Conservation (phyloP, 2,329 filamentous ascomycete genomes). For the Ambrosiella xylebori region DNA sequence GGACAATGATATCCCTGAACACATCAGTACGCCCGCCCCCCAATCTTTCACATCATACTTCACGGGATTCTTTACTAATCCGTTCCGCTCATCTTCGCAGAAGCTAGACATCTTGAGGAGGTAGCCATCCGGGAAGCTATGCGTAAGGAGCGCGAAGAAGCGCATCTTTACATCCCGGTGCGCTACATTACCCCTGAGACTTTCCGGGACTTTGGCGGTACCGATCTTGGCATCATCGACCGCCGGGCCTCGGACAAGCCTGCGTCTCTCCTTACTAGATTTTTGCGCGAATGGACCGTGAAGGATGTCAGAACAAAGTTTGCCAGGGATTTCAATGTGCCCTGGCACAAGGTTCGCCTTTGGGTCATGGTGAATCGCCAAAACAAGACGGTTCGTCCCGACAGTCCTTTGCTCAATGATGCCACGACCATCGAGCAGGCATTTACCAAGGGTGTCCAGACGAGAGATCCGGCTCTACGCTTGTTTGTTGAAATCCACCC, state of each 20-base stretch:
- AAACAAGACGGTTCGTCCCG: constrained; percentile 88
- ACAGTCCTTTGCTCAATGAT: constrained; percentile 65
- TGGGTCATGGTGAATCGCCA: constrained; percentile 99
- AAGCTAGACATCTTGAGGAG: constrained; percentile 66
- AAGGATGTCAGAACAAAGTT: constrained; percentile 56
- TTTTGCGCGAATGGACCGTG: constrained; percentile 60
- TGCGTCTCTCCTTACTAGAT: constrained; percentile 52
- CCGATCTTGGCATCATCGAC: constrained; percentile 57
- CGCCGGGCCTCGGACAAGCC: constrained; percentile 18
- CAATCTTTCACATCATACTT: neutral
- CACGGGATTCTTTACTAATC: neutral
- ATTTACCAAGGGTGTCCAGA: constrained; percentile 33
- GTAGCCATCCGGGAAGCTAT: constrained; percentile 56
- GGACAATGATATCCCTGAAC: constrained; percentile 55
- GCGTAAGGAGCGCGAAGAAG: constrained; percentile 80
- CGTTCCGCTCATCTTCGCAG: constrained; percentile 22
- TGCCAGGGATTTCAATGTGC: constrained; percentile 50
- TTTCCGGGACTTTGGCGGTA: constrained; percentile 65
- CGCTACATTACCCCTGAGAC: constrained; percentile 68
- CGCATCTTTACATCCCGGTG: constrained; percentile 77
- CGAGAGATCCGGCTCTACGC: constrained; percentile 56
- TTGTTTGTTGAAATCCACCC: constrained; percentile 74
- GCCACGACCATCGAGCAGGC: constrained; percentile 62
- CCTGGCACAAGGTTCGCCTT: constrained; percentile 55
- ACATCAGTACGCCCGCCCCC: constrained; percentile 6